These are phyloP conservation scores for Domatiomyces globalis DNA, from an alignment of 2,329 filamentous ascomycete genomes.

Conservation along the genomic window DNA sequence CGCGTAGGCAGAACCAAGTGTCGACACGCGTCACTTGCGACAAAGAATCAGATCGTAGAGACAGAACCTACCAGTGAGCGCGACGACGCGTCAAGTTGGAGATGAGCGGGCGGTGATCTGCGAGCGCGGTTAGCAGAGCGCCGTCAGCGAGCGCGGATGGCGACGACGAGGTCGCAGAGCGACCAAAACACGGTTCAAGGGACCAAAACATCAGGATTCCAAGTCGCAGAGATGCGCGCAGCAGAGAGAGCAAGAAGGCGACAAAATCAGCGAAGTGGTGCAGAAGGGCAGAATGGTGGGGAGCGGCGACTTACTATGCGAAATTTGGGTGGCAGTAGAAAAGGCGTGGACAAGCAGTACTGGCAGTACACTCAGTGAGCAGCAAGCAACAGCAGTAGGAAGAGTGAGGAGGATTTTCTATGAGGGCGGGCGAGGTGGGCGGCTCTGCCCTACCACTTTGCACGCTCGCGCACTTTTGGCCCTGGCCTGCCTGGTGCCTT, in stretches of 20 bases:
- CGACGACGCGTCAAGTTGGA: not conserved
- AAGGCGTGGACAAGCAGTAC: conserved; percentile 1
- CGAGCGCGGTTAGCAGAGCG: not conserved
- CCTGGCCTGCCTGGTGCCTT: too few relatives aligned
- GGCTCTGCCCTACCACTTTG: not conserved
- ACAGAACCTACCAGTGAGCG: not conserved
- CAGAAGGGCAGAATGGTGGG: not conserved
- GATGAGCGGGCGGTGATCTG: not conserved
- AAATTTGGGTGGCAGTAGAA: not conserved
- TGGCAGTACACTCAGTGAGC: not conserved
- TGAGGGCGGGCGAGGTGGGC: not conserved
- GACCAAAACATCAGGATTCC: not conserved
- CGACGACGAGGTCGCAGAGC: not conserved
- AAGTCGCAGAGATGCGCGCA: not conserved
- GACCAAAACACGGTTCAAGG: not conserved
- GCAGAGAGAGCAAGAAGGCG: not conserved
- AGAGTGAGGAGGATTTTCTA: not conserved
- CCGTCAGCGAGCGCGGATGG: not conserved
- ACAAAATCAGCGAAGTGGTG: not conserved
- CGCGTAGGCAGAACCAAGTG: not conserved
- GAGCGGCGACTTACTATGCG: not conserved
- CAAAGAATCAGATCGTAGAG: not conserved
- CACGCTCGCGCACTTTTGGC: too few relatives aligned
- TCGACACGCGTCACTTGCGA: not conserved
- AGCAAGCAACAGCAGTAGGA: not conserved